phyloP scores from a whole-genome alignment of 768 basidiomycete genomes.

The Crucibulum laeve region DNA sequence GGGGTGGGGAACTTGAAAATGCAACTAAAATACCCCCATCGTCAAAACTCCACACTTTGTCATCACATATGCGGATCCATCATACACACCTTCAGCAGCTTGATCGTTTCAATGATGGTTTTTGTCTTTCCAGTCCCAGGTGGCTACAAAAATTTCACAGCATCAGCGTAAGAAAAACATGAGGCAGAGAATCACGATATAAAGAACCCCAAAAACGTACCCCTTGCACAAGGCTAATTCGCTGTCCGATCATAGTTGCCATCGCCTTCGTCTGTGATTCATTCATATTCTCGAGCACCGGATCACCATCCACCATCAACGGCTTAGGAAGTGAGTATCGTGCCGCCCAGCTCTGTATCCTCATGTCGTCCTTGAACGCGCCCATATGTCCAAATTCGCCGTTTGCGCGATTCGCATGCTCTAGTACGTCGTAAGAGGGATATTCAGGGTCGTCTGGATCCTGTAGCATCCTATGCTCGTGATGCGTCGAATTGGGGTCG shows the following conservation, averaged over 20 bases:
- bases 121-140: slow-evolving; percentile 93
- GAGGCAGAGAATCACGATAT: neutral
- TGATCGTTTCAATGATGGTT: slow-evolving; percentile 84
- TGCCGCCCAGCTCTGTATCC: slow-evolving; percentile 78
- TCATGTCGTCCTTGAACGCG: slow-evolving; percentile 65
- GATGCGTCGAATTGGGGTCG: slow-evolving; percentile 20
- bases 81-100: slow-evolving; percentile 62
- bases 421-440: slow-evolving; percentile 30
- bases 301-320: slow-evolving; percentile 73
- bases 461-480: slow-evolving; percentile 29
- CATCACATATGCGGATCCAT: neutral
- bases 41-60: neutral
- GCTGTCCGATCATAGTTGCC: slow-evolving; percentile 81
- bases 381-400: slow-evolving; percentile 25
- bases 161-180: neutral
- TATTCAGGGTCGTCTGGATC: slow-evolving; percentile 33
- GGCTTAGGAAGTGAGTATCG: slow-evolving; percentile 61
- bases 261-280: slow-evolving; percentile 75
- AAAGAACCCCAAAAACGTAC: slow-evolving; percentile 37
- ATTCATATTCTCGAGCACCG: slow-evolving; percentile 61
- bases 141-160: slow-evolving; percentile 43
- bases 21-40: slow-evolving; percentile 33
- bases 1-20: slow-evolving; percentile 81
- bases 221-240: slow-evolving; percentile 81
- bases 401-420: slow-evolving; percentile 4